phyloP scores from a whole-genome alignment of 495 filamentous ascomycete species.

The Extremus antarcticus region DNA sequence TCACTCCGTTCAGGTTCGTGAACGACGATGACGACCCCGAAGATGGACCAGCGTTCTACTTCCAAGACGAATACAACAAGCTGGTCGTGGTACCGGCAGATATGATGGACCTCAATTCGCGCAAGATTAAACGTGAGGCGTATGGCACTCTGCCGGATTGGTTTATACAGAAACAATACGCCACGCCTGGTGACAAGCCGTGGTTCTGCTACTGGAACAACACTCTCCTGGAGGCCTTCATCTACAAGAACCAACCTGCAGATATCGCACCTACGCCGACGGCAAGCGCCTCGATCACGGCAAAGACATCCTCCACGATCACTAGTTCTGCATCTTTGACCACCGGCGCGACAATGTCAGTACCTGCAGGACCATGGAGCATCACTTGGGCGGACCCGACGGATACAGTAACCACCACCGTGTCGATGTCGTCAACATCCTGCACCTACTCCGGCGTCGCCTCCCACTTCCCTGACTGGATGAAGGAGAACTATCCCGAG shows the following conservation, averaged over 20 bases:
- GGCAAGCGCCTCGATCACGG: conserved; percentile 9
- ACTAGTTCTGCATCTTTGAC: not conserved
- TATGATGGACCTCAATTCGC: not conserved
- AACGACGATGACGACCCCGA: conserved; percentile 49
- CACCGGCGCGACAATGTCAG: not conserved
- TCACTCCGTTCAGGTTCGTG: conserved; percentile 48
- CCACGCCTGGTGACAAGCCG: conserved; percentile 52
- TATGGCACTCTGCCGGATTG: not conserved
- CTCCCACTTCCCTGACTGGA: not conserved
- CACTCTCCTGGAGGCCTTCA: conserved; percentile 68
- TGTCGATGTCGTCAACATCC: not conserved
- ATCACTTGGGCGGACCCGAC: not conserved
- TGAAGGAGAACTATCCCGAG: not conserved
- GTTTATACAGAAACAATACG: conserved; percentile 27
- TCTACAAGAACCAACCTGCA: conserved; percentile 47
- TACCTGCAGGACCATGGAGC: not conserved
- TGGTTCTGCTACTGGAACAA: conserved; percentile 88
- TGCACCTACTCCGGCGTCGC: conserved; percentile 1
- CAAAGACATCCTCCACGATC: not conserved
- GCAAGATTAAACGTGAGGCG: conserved; percentile 11
- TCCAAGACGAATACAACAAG: conserved; percentile 64
- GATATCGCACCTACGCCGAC: conserved; percentile 8
- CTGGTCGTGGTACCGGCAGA: conserved; percentile 60
- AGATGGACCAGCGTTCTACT: conserved; percentile 67
- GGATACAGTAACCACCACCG: conserved; percentile 6